Evolutionary conservation across 2,329 filamentous ascomycete species (phyloP), one percentile per base, ranked within the genome.

Genomic region (Penicillium sp.): DNA sequence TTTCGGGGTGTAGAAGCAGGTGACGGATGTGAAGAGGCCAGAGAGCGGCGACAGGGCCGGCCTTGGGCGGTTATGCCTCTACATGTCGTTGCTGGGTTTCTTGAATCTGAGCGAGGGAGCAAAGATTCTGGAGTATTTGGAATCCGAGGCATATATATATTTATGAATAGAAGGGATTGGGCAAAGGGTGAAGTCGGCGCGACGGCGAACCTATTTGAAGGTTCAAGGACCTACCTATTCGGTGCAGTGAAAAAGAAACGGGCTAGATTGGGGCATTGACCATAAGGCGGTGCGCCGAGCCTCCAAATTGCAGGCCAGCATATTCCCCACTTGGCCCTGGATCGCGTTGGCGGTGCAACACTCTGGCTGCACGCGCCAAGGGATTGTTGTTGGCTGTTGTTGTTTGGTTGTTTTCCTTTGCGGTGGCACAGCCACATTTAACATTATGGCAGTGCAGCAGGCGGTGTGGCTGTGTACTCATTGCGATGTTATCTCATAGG

Each of bases 21-120:
- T 2, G 57, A 56, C 5, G 61, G 66, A 57, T 40, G 71, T 53
- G 66, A 74, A 9, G 80, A 71, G 16, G 80, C 75, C 30, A 95
- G 74, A 5, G 84, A 76, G 43, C 89, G 81, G 56, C 92, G 83
- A 73, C 93, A 99, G 10, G 89, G 87, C 41, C 84, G 80, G n/a
- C 93, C 93, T 59, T 78, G 82, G 25, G 83, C 79, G 3, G 90
- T 96, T 55, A 97, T 82, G 50, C 93, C 93, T 72, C 86, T 84
- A 72, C 93, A 99, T 67, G 91, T 96, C 11, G 84, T 86, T 1
- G 81, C 78, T 2, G 90, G 86, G 58, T 95, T 86, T 67, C 87
- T 89, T 43, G 89, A 95, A 76, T 96, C 91, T 62, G 84, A 83
- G 50, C 91, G 86, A 49, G 79, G 80, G 50, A 96, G 76, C 25